These are phyloP conservation scores for Pleurotus djamor DNA, from an alignment of 768 basidiomycete genomes.

Conservation along the genomic window DNA sequence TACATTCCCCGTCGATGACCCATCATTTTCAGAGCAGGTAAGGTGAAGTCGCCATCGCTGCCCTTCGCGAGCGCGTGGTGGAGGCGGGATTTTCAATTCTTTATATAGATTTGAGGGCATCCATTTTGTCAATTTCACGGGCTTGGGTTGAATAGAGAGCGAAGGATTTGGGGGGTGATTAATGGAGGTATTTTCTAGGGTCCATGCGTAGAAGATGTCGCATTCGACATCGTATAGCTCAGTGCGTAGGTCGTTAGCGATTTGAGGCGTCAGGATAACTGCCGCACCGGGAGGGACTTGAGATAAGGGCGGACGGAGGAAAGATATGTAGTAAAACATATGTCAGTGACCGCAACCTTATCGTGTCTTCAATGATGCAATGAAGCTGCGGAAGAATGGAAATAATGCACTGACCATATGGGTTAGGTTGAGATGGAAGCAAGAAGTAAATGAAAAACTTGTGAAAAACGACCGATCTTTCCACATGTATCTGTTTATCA, in stretches of 20 bases:
- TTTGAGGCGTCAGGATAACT: conserved; percentile 75
- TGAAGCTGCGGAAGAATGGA: not conserved
- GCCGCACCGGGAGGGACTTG: conserved; percentile 38
- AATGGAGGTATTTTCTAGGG: not conserved
- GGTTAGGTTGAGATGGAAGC: not conserved
- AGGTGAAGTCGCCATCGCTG: conserved; percentile 69
- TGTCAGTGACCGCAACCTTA: no score
- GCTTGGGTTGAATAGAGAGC: conserved; percentile 20
- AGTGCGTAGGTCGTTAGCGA: conserved; percentile 89
- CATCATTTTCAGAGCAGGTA: conserved; percentile 14
- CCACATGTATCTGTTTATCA: no score
- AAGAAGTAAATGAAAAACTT: no score
- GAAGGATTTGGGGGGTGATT: no score
- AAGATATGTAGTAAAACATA: conserved; percentile 91
- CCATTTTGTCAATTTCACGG: conserved; percentile 75
- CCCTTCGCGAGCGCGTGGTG: conserved; percentile 46
- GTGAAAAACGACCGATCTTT: no score
- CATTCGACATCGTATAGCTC: conserved; percentile 54
- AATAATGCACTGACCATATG: not conserved
- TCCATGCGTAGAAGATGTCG: conserved; percentile 76
- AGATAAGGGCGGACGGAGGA: conserved; percentile 80
- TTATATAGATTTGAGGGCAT: conserved; percentile 69
- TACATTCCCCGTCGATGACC: no score
- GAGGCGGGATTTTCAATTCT: conserved; percentile 65
- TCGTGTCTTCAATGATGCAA: conserved; percentile 32